These are phyloP conservation scores for Ceratobasidium sp. DNA, from an alignment of 1,284 basidiomycete genomes.

Conservation along the genomic window DNA sequence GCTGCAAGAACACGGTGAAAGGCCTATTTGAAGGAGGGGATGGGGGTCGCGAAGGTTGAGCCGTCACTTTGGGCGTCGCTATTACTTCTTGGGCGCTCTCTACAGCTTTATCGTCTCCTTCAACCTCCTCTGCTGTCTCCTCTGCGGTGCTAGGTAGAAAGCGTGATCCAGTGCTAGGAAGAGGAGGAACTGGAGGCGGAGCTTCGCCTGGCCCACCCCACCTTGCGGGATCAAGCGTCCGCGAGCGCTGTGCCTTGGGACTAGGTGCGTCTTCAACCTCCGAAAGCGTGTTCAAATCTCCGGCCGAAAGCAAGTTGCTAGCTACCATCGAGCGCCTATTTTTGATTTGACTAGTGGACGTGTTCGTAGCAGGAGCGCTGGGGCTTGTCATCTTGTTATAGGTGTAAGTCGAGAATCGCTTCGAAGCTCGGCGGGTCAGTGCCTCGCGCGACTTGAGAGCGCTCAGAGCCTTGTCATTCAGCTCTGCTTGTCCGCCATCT, in stretches of 20 bases:
- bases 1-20: slow-evolving; percentile 82
- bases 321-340: slow-evolving; percentile 73
- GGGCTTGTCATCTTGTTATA: slow-evolving; percentile 90
- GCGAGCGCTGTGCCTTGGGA: slow-evolving; percentile 26
- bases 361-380: slow-evolving; percentile 49
- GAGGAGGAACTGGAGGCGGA: slow-evolving; percentile 47
- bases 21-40: slow-evolving; percentile 49
- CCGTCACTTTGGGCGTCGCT: not conserved
- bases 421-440: slow-evolving; percentile 90
- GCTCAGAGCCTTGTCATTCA: slow-evolving; percentile 80
- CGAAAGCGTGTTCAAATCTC: slow-evolving; percentile 62
- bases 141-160: slow-evolving; percentile 48
- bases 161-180: slow-evolving; percentile 46
- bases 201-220: not conserved
- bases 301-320: slow-evolving; percentile 65
- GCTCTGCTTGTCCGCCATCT: slow-evolving; percentile 54
- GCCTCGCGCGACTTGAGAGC: slow-evolving; percentile 88
- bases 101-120: not conserved
- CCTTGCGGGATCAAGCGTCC: slow-evolving; percentile 17
- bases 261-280: slow-evolving; percentile 41
- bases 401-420: slow-evolving; percentile 95
- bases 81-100: slow-evolving; percentile 30
- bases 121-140: slow-evolving; percentile 46
- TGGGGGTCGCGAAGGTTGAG: slow-evolving; percentile 29
- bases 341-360: slow-evolving; percentile 47